Evolutionary conservation across 768 basidiomycete genomes (phyloP).

Genomic region (Leccinum boreale): DNA sequence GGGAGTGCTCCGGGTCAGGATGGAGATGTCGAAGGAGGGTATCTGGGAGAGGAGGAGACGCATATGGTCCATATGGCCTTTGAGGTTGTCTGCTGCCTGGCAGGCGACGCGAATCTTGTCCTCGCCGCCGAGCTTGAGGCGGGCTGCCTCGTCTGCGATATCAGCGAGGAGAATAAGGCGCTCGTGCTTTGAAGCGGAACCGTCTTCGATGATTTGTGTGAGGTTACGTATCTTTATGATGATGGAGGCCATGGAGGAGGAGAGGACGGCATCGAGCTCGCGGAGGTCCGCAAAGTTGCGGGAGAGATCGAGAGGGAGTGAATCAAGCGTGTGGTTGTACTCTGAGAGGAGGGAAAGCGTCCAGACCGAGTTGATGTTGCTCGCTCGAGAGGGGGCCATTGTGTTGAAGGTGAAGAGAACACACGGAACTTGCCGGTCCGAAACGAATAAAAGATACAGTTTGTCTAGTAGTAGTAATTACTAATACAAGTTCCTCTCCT

Average conservation of each 20-base stretch:
- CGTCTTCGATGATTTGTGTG: conserved; percentile 70
- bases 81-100: conserved; percentile 85
- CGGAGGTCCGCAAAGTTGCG: conserved; percentile 93
- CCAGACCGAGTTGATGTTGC: conserved; percentile 47
- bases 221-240: conserved; percentile 76
- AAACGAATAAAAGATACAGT: conserved; percentile 16
- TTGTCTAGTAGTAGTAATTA: conserved; percentile 9
- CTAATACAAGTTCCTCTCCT: neutral
- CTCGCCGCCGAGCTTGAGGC: conserved; percentile 91
- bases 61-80: conserved; percentile 60
- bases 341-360: conserved; percentile 71
- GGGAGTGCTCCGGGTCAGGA: conserved; percentile 58
- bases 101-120: conserved; percentile 97
- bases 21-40: conserved; percentile 58
- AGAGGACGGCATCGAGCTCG: conserved; percentile 97
- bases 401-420: neutral
- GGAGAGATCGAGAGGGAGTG: conserved; percentile 91
- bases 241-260: conserved; percentile 78
- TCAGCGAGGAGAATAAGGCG: conserved; percentile 85
- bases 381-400: conserved; percentile 38
- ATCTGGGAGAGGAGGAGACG: conserved; percentile 57
- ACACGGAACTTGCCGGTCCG: conserved; percentile 32
- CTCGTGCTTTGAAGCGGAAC: conserved; percentile 56
- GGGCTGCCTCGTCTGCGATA: conserved; percentile 89
- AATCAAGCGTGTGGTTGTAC: conserved; percentile 89